Evolutionary conservation across 805 yeast species (phyloP).

Genomic region (Candida patagonica): DNA sequence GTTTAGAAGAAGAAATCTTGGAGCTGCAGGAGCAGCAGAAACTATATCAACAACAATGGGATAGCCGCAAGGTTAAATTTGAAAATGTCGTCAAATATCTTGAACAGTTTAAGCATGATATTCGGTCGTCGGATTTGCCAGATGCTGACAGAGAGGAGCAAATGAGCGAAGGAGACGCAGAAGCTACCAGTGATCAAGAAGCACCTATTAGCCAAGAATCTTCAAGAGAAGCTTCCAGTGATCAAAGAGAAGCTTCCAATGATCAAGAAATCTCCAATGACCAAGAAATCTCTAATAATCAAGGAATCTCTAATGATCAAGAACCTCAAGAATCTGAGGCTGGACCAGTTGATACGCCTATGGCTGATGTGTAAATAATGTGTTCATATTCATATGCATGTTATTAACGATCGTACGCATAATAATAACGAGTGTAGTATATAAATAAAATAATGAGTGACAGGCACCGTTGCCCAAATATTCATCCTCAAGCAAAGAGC

Average conservation of each 20-base stretch:
- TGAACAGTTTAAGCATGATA: slow-evolving; percentile 16
- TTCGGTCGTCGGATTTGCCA: slow-evolving; percentile 11
- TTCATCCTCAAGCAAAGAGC: neutral
- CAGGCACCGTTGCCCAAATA: neutral
- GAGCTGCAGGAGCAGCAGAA: slow-evolving; percentile 17
- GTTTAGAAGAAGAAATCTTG: slow-evolving; percentile 18
- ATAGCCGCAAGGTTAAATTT: slow-evolving; percentile 16
- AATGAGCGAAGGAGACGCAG: slow-evolving; percentile 5
- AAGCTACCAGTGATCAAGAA: slow-evolving; percentile 2
- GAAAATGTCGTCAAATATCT: slow-evolving; percentile 16
- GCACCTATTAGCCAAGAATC: too few species aligned
- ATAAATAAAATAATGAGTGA: neutral
- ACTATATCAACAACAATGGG: slow-evolving; percentile 16
- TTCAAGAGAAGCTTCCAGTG: too few species aligned
- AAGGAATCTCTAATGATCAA: neutral
- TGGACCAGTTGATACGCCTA: neutral
- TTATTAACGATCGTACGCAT: slow-evolving; percentile 1
- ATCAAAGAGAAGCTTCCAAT: neutral
- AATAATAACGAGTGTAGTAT: neutral
- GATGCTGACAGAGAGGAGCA: slow-evolving; percentile 12
- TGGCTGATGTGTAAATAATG: slow-evolving; percentile 1
- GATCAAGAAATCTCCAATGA: neutral
- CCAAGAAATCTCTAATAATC: too few species aligned
- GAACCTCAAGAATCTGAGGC: neutral
- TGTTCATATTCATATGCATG: slow-evolving; percentile 1